Evolutionary conservation across 257 asterid genomes (phyloP).

Genomic region (Solanum rostratum): DNA sequence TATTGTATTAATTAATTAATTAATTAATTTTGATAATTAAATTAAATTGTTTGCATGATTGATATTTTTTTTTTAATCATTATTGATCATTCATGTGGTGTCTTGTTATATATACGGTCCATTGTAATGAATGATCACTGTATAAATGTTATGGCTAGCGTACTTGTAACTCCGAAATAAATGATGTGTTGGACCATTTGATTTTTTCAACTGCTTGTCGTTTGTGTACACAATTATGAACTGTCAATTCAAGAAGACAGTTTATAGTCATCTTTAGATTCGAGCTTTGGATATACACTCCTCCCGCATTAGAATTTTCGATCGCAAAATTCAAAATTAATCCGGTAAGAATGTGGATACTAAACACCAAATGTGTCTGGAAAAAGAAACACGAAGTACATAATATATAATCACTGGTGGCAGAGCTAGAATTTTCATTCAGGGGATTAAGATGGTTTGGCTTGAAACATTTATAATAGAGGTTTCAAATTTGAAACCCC

Average conservation of each 20-base stretch:
- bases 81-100: background rate
- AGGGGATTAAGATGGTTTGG: too few species aligned
- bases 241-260: background rate
- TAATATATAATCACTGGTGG: too few species aligned
- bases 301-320: too few species aligned
- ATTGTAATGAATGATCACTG: background rate
- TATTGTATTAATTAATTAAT: too few species aligned
- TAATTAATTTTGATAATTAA: too few species aligned
- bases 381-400: too few species aligned
- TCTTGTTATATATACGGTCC: background rate
- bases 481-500: background rate
- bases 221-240: background rate
- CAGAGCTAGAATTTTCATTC: too few species aligned
- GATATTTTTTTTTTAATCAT: background rate
- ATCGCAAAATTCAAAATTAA: too few species aligned
- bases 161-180: background rate
- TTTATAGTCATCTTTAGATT: too few species aligned
- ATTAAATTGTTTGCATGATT: background rate
- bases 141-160: background rate
- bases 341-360: too few species aligned
- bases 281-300: too few species aligned
- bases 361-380: background rate
- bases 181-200: background rate
- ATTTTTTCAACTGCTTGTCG: background rate
- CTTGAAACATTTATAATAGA: background rate